A percentile compares a stretch with the other conserved stretches of the same genome.
phyloP scores from a whole-genome alignment of 192 early-diverging fungal genomes.

The Linderina pennispora region DNA sequence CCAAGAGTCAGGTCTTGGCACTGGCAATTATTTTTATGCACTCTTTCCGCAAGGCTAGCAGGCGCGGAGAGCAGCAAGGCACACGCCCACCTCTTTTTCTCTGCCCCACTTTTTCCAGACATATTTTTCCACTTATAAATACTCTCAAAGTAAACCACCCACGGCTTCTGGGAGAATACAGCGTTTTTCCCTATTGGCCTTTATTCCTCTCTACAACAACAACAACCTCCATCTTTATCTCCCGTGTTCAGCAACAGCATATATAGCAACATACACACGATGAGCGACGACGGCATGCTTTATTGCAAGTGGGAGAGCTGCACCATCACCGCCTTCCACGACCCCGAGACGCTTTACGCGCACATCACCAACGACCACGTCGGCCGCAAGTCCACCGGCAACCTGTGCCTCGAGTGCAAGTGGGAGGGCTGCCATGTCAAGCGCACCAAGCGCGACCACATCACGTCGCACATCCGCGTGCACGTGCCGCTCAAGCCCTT shows the following conservation, averaged over 20 bases:
- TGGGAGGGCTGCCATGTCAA: slow-evolving; percentile 77
- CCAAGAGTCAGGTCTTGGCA: too few species aligned
- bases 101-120: not conserved
- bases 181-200: not conserved
- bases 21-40: too few species aligned
- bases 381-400: slow-evolving; percentile 81
- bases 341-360: slow-evolving; percentile 77
- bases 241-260: not conserved
- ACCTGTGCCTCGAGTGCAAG: slow-evolving; percentile 80
- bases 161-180: too few species aligned
- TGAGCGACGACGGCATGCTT: slow-evolving; percentile 24
- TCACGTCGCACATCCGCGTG: slow-evolving; percentile 93
- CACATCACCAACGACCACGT: slow-evolving; percentile 89
- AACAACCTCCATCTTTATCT: too few species aligned
- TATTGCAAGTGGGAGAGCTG: slow-evolving; percentile 38
- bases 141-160: not conserved
- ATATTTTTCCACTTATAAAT: not conserved
- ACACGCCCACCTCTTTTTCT: not conserved
- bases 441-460: slow-evolving; percentile 88
- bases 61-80: not conserved
- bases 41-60: too few species aligned
- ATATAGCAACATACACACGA: too few species aligned
- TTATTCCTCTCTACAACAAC: not conserved
- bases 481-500: slow-evolving; percentile 92
- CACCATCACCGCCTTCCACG: slow-evolving; percentile 47